phyloP scores from a whole-genome alignment of 495 filamentous ascomycete genomes.

The Alectoria sarmentosa region DNA sequence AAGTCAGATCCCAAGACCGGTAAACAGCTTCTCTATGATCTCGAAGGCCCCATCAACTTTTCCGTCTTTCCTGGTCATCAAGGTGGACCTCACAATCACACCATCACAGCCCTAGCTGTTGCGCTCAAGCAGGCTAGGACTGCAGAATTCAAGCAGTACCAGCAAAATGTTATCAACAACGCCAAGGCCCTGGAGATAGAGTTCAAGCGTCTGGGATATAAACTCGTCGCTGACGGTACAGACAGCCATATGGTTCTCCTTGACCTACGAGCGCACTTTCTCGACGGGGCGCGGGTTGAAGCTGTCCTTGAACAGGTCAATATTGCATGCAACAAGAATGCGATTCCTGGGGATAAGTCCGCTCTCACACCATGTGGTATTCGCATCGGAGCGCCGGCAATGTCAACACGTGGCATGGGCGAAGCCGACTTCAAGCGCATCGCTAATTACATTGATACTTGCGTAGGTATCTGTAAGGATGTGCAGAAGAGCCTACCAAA shows the following conservation, averaged over 20 bases:
- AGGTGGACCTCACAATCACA: conserved; percentile 99
- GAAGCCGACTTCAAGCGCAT: conserved; percentile 90
- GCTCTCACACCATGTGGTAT: conserved; percentile 92
- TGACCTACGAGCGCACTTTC: conserved; percentile 68
- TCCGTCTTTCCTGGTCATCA: conserved; percentile 99
- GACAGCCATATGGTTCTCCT: conserved; percentile 99
- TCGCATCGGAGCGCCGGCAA: conserved; percentile 92
- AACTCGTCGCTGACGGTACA: conserved; percentile 91
- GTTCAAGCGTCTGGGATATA: conserved; percentile 78
- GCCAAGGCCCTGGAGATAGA: conserved; percentile 81
- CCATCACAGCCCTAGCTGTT: conserved; percentile 95
- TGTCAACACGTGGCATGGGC: conserved; percentile 92
- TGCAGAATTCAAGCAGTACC: conserved; percentile 94
- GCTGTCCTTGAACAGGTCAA: conserved; percentile 95
- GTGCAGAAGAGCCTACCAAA: conserved; percentile 81
- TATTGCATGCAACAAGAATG: conserved; percentile 99
- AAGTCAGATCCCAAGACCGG: conserved; percentile 81
- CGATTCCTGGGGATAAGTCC: conserved; percentile 95
- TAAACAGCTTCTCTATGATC: conserved; percentile 86
- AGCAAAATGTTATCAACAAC: conserved; percentile 85
- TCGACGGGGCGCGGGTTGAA: conserved; percentile 95
- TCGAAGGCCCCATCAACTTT: conserved; percentile 96
- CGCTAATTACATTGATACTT: conserved; percentile 77
- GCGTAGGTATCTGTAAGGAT: conserved; percentile 75
- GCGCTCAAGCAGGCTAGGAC: conserved; percentile 91